Evolutionary conservation across 352 stramenopile genomes (phyloP), one percentile per base, ranked within the genome.

Genomic region (Phytopythium ostracodes): DNA sequence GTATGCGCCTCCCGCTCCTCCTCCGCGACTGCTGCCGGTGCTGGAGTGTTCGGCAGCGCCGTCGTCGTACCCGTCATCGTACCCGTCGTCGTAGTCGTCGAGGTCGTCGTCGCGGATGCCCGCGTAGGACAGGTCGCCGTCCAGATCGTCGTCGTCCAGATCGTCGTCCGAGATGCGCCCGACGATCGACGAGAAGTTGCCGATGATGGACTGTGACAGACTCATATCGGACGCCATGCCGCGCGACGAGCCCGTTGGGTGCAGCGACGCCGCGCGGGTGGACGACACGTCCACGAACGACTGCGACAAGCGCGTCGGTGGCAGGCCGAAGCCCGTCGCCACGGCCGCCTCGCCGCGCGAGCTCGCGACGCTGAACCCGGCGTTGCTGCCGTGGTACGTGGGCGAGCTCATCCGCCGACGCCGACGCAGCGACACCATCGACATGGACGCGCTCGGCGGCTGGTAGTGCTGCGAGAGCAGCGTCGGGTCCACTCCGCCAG

Each of bases 181-280:
- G 33, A 89, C 80, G 9, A 90, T 56, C 18, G 77, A 75, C 46
- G 83, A 88, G 60, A 91, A 92, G 40, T 84, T 92, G 20, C 80
- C 81, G 24, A 90, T 72, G 74, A 92, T 90, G 10, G 83, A 80
- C 43, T 87, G 72, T 11, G 81, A 83, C 9, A 92, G 63, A 63
- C 83, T 91, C 77, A 81, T 85, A 54, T 89, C 83, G 4, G 77
- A 82, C 47, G 77, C 61, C 49, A 79, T 54, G 44, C 71, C 73
- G 20, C 76, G 72, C 15, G 74, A 52, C 29, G 55, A 73, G 25
- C 40, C 27, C 15, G 55, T 60, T 40, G 55, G 38, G 29, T 24
- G 55, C 38, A 60, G 24, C 55, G 55, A 25, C 27, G 55, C 36
- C 38, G 55, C 53, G 20, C 35, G 53, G 12, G 63, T 60, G 11